These are phyloP conservation scores for Leishmania mexicana DNA, from an alignment of 208 protist genomes.

Conservation along the genomic window DNA sequence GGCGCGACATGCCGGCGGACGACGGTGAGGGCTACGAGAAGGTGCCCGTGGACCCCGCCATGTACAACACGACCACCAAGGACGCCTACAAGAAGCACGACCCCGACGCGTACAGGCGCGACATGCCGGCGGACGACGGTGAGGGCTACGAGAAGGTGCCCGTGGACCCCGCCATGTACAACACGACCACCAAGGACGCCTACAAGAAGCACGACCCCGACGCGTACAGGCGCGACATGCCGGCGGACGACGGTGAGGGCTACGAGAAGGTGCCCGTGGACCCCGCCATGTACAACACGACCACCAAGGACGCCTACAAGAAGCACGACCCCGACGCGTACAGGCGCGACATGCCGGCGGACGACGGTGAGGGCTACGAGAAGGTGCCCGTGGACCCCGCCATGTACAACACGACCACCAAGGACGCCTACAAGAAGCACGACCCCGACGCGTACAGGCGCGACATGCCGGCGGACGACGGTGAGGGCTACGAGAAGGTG, in stretches of 20 bases:
- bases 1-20: not conserved
- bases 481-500: slow-evolving; percentile 14
- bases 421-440: slow-evolving; percentile 42
- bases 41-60: slow-evolving; percentile 25
- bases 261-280: slow-evolving; percentile 12
- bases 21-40: slow-evolving; percentile 12
- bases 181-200: not conserved
- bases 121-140: not conserved
- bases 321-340: slow-evolving; percentile 24
- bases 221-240: slow-evolving; percentile 17
- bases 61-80: slow-evolving; percentile 22
- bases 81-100: slow-evolving; percentile 20
- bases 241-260: not conserved
- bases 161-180: slow-evolving; percentile 35
- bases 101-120: slow-evolving; percentile 20
- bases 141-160: not conserved
- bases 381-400: not conserved
- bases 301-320: slow-evolving; percentile 10
- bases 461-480: not conserved
- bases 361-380: not conserved
- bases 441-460: slow-evolving; percentile 39
- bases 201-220: slow-evolving; percentile 26
- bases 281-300: slow-evolving; percentile 27
- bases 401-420: slow-evolving; percentile 61
- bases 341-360: slow-evolving; percentile 6